A percentile compares a stretch with the other conserved stretches of the same genome.
Evolutionary conservation across 345 rosid species (phyloP).

Genomic region (Passiflora organensis): DNA sequence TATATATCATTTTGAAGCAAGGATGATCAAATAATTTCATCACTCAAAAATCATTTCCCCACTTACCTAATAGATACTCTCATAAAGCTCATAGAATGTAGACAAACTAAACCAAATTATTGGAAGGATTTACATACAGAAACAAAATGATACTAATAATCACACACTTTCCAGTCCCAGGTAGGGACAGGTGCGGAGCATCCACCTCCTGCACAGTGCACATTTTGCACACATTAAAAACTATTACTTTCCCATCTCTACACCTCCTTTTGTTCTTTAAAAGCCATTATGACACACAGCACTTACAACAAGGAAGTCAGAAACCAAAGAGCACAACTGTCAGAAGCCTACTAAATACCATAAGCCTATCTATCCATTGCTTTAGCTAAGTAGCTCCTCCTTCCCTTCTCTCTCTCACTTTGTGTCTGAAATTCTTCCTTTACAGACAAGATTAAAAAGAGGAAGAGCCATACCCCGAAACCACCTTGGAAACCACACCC

Average conservation of each 20-base stretch:
- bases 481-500: conserved; percentile 34
- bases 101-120: not conserved
- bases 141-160: not conserved
- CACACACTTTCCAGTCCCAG: not conserved
- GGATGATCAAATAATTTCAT: too few relatives aligned
- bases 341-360: too few relatives aligned
- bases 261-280: not conserved
- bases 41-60: too few relatives aligned
- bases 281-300: not conserved
- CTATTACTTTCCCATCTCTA: conserved; percentile 8
- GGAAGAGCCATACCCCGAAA: conserved; percentile 2
- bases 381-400: too few relatives aligned
- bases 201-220: not conserved
- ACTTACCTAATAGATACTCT: too few relatives aligned
- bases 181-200: not conserved
- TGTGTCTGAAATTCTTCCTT: too few relatives aligned
- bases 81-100: too few relatives aligned
- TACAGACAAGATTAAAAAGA: too few relatives aligned
- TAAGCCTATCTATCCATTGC: too few relatives aligned
- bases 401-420: conserved; percentile 1
- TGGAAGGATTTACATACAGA: not conserved
- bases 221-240: not conserved
- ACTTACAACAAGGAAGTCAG: conserved; percentile 1
- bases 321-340: not conserved
- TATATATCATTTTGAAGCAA: too few relatives aligned